phyloP scores from a whole-genome alignment of 495 filamentous ascomycete genomes.

The Lasiosphaeris hirsuta region DNA sequence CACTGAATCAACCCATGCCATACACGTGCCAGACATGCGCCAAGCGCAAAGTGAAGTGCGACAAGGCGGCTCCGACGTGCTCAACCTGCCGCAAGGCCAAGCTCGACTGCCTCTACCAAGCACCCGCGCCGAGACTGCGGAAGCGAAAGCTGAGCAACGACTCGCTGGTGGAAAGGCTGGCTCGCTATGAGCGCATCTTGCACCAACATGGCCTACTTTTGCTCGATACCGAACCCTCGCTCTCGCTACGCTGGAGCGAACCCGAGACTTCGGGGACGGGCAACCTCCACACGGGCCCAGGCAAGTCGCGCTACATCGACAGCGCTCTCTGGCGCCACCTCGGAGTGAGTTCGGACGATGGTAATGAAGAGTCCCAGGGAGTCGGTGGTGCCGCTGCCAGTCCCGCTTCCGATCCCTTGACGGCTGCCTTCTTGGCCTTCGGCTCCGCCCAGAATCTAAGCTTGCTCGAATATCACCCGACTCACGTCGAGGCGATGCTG shows the following conservation, averaged over 20 bases:
- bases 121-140: constrained; percentile 3
- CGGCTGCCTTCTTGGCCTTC: constrained; percentile 5
- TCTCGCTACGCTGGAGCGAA: background rate
- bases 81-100: constrained; percentile 12
- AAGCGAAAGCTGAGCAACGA: constrained; percentile 17
- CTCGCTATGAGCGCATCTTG: constrained; percentile 15
- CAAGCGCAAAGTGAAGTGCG: constrained; percentile 16
- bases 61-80: constrained; percentile 12
- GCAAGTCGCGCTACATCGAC: constrained; percentile 19
- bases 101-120: constrained; percentile 14
- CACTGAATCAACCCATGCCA: constrained; percentile 1
- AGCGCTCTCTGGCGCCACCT: constrained; percentile 14
- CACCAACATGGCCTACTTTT: background rate
- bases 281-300: constrained; percentile 9
- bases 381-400: background rate
- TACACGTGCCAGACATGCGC: constrained; percentile 16
- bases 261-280: background rate
- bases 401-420: constrained; percentile 9
- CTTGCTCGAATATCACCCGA: constrained; percentile 15
- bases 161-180: constrained; percentile 2
- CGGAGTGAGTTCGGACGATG: constrained; percentile 3
- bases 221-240: background rate
- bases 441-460: background rate
- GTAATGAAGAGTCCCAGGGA: background rate
- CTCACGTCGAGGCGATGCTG: constrained; percentile 20